Base-by-base conservation (phyloP, 1,284 basidiomycete genomes). In the Erythrobasidium hasegawianum region DNA sequence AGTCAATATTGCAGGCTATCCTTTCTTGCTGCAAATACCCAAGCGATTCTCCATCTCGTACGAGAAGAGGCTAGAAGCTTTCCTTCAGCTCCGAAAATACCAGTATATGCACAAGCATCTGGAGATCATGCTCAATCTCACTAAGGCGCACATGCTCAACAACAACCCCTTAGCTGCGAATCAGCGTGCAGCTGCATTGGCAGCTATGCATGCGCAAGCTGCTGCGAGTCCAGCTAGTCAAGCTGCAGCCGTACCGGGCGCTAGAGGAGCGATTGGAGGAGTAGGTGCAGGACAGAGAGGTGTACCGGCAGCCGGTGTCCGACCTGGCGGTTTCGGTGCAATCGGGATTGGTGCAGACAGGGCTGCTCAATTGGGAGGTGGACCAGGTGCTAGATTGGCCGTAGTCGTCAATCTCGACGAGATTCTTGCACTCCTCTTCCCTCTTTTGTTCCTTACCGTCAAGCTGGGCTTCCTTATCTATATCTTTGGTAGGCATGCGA, bases 381-480 rank as follows among this genome's bases (percentile, higher is more conserved):
- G 38, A 54, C 55, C 57, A 2, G 52, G 57, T n/a, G 64, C 64
- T 26, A 38, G 64, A 41, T 45, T 69, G 9, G 68, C 64, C 14
- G 56, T 76, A 61, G 71, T 72, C 39, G 72, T 76, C 69, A 74
- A 76, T 65, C 66, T 76, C 53, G 75, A 76, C 14, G 71, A 70
- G 11, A 57, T 76, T 38, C 24, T 71, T 3, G 67, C 72, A 1
- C 68, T 74, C 55, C 29, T 73, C 20, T 41, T 73, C 18, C 75
- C 74, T 14, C 68, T 76, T 26, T 45, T 72, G 43, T 70, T 72
- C 67, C 69, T 76, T 41, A 55, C 71, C 1, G 54, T 74, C 62
- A 76, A 76, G 57, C 69, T 76, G 24, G 67, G 47, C 0, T 72
- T 76, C 64, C 60, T 76, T 10, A 57, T 75, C 26, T 75, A 71